phyloP scores from a whole-genome alignment of 495 filamentous ascomycete genomes.

The Parmelia sp. region DNA sequence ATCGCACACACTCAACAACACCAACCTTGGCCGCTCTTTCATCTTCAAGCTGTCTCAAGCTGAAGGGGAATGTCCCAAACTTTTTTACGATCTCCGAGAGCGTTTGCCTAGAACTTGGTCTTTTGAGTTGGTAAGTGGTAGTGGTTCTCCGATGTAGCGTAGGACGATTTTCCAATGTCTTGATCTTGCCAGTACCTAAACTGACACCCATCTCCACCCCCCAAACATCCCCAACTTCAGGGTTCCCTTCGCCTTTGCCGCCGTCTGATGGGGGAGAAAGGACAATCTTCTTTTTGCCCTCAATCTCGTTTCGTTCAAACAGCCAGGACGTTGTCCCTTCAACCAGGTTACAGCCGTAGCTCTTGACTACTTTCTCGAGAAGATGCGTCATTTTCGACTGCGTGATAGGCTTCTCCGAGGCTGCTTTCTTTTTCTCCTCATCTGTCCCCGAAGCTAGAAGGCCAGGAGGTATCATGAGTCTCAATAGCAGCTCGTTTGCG shows the following conservation, averaged over 20 bases:
- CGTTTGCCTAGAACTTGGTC: slow-evolving; percentile 81
- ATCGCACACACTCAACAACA: slow-evolving; percentile 88
- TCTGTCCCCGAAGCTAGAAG: slow-evolving; percentile 76
- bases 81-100: slow-evolving; percentile 91
- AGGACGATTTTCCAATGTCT: slow-evolving; percentile 75
- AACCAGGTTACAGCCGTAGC: slow-evolving; percentile 85
- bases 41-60: slow-evolving; percentile 91
- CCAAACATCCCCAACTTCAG: slow-evolving; percentile 94
- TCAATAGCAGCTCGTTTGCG: slow-evolving; percentile 87
- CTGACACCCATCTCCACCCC: slow-evolving; percentile 93
- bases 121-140: slow-evolving; percentile 84
- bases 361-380: slow-evolving; percentile 85
- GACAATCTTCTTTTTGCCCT: slow-evolving; percentile 97
- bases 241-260: slow-evolving; percentile 82
- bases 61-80: slow-evolving; percentile 97
- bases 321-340: slow-evolving; percentile 97
- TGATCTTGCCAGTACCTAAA: slow-evolving; percentile 87
- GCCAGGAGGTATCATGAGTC: slow-evolving; percentile 84
- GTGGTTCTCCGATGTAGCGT: slow-evolving; percentile 90
- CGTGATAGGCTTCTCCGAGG: slow-evolving; percentile 67
- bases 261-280: slow-evolving; percentile 72
- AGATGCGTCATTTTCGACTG: slow-evolving; percentile 79
- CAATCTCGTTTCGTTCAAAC: slow-evolving; percentile 94
- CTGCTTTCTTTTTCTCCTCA: slow-evolving; percentile 90
- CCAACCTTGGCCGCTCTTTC: slow-evolving; percentile 95